A percentile compares a stretch with the other conserved stretches of the same genome.
Conservation (phyloP, 441 rosid genomes). For the Iberis amara region DNA sequence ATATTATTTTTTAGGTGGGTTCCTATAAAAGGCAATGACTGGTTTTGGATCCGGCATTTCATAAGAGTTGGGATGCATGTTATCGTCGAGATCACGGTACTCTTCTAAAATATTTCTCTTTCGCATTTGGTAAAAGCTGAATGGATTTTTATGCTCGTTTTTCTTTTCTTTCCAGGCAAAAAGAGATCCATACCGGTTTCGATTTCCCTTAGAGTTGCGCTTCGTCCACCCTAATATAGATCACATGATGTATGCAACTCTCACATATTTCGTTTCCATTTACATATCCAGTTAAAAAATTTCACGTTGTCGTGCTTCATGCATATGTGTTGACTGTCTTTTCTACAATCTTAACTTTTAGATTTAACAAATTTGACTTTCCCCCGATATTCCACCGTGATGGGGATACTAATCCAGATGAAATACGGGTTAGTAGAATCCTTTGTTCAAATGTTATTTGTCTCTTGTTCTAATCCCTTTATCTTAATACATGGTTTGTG, state of each 20-base stretch:
- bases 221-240: constrained; percentile 87
- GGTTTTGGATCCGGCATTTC: constrained; percentile 98
- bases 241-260: constrained; percentile 71
- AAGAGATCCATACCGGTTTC: constrained; percentile 85
- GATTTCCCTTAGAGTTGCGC: constrained; percentile 94
- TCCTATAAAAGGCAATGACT: constrained; percentile 88
- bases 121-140: not conserved
- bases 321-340: constrained; percentile 15
- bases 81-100: constrained; percentile 85
- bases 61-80: constrained; percentile 92
- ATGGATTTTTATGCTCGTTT: constrained; percentile 1
- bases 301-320: constrained; percentile 11
- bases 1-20: constrained; percentile 66
- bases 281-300: constrained; percentile 14
- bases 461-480: constrained; percentile 11
- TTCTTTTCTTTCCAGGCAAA: constrained; percentile 59
- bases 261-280: constrained; percentile 9
- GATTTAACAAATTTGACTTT: constrained; percentile 86
- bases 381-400: constrained; percentile 89
- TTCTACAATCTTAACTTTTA: constrained; percentile 35
- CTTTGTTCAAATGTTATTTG: constrained; percentile 13
- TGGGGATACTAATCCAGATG: constrained; percentile 73
- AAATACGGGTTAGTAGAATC: constrained; percentile 57
- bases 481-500: constrained; percentile 14
- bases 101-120: constrained; percentile 22